These are phyloP conservation scores for Aureobasidium vineae DNA, from an alignment of 2,329 filamentous ascomycete genomes.

Conservation along the genomic window DNA sequence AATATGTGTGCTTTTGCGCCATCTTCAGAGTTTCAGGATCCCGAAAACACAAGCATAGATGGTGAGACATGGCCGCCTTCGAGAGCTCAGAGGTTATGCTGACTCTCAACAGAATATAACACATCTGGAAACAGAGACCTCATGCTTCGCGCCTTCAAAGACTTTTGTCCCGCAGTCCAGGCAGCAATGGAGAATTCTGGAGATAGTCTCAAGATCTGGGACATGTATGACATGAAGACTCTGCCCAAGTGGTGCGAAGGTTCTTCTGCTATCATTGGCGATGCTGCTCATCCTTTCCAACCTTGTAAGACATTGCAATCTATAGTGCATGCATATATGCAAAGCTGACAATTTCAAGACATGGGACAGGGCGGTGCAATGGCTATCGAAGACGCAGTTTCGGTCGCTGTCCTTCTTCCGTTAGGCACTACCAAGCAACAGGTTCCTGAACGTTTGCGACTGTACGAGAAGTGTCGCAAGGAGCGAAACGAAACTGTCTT, in stretches of 20 bases:
- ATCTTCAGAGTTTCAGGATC: conserved; percentile 13
- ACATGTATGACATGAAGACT: conserved; percentile 25
- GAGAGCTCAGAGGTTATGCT: not conserved
- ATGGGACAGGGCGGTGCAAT: conserved; percentile 25
- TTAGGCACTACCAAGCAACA: conserved; percentile 2
- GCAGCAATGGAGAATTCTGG: conserved; percentile 21
- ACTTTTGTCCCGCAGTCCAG: conserved; percentile 18
- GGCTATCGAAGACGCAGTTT: conserved; percentile 24
- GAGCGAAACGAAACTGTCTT: conserved; percentile 11
- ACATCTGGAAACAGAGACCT: conserved; percentile 11
- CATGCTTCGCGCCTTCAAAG: conserved; percentile 19
- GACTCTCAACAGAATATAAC: not conserved
- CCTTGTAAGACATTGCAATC: conserved; percentile 16
- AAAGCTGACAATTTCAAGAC: conserved; percentile 15
- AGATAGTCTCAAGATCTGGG: conserved; percentile 23
- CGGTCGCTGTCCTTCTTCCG: conserved; percentile 12
- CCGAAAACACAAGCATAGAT: not conserved
- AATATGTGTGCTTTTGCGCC: conserved; percentile 24
- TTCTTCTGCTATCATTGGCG: conserved; percentile 17
- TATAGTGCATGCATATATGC: too few species aligned
- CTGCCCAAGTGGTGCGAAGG: conserved; percentile 21
- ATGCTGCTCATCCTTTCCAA: conserved; percentile 24
- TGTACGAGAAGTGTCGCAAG: conserved; percentile 23
- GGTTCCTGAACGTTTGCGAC: conserved; percentile 14
- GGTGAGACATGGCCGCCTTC: not conserved